Evolutionary conservation across 1,284 basidiomycete species (phyloP), one percentile per base, ranked within the genome.

Genomic region (Sporisorium graminicola): DNA sequence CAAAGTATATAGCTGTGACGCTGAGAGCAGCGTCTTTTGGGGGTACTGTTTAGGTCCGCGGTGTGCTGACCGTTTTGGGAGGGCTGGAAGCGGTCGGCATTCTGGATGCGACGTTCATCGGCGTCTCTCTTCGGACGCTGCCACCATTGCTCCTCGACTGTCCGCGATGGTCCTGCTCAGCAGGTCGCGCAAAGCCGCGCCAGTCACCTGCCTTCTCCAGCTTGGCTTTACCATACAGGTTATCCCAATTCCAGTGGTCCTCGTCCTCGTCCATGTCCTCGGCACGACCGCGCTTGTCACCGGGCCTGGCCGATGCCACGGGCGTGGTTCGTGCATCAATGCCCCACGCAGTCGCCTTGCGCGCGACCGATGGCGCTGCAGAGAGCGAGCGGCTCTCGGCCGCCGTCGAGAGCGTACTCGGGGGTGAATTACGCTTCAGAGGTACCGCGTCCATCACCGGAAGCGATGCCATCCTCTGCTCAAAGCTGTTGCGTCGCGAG

Each of bases 401-500:
- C 40, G 33, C 18, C 12, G 37, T 42, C 7, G 59, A 40, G 31
- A 22, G 57, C 12, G 57, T 52, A 43, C 26, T 65, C 1, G 67
- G 58, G n/a, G 68, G 68, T n/a, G 74, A 72, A 54, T 42, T 54
- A 26, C 74, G 74, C 58, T 76, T 76, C 46, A 80, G 64, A 16
- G 79, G 79, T 16, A 80, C 66, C 16, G 79, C 79, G 2, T 74
- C 59, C 61, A 70, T 62, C 24, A 79, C 73, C 4, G 79, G 79
- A 4, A 80, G 61, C 43, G 68, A 66, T 5, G 71, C 74, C 73
- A 80, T 79, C 37, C 79, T 65, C 29, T 72, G 63, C 56, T 80
- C 79, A 46, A 80, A 80, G 56, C 74, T 77, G 65, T 65, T 76
- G 57, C 74, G 68, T 35, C 74, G 74, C 33, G 74, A 68, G 1